Evolutionary conservation across 73 alveolate genomes (phyloP), one percentile per base, ranked within the genome.

Genomic region (Breviolum minutum): DNA sequence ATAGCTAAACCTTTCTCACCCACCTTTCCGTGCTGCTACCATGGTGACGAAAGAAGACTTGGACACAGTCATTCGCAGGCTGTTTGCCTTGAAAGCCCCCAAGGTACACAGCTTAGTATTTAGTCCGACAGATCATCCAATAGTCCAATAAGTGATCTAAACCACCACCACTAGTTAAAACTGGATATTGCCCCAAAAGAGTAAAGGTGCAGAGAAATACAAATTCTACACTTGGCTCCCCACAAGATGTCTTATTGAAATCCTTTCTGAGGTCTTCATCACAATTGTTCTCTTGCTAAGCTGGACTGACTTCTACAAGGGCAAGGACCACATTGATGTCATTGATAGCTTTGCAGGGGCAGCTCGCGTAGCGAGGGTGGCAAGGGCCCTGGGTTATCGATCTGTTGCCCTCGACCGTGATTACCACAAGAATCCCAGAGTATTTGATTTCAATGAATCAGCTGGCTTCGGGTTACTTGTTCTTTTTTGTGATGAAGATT

Each of bases 301-400:
- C 12, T 81, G 89, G 64, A 20, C 81, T 0, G 27, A 14, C 69
- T 7, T 12, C 68, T 81, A 10, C 89, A 30, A 14, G 68, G 48
- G 12, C 40, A 32, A 12, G 68, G 19, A 66, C 26, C 32, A 40
- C 10, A 11, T n/a, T 40, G 73, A 87, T 9, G 95, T 87, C 48
- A 40, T 87, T 16, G 95, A 87, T 30, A 8, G 63, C 8, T 87
- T 64, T 87, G 83, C 95, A 13, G 95, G 95, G 8, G 68, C 11
- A 10, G 76, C 66, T 26, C 16, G 76, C 48, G 32, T 87, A 16
- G 95, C 95, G 17, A 66, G 77, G 30, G 13, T 73, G 17, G 83
- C 82, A 3, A 24, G 95, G 6, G 4, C 30, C 9, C 9, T 14
- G 14, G 95, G 95, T 30, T 16, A 61, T 20, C n/a, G 16, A 2